A percentile compares a stretch with the other conserved stretches of the same genome.
phyloP scores from a whole-genome alignment of 148 eudicot species.

The Mesembryanthemum crystallinum region DNA sequence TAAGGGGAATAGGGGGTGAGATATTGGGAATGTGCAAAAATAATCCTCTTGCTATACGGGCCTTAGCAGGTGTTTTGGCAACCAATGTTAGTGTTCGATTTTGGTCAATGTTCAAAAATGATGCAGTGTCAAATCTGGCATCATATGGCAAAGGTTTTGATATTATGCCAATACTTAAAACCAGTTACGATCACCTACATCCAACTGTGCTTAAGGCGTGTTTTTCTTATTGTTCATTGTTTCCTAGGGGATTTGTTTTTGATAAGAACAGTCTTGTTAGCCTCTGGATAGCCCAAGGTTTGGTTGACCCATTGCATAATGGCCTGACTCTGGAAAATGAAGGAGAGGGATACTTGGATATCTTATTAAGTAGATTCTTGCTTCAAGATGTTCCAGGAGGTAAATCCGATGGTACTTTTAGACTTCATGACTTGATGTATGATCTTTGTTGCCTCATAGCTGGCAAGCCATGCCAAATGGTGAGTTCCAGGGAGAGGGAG shows the following conservation, averaged over 20 bases:
- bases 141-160: neutral
- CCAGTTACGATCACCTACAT: neutral
- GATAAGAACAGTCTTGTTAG: neutral
- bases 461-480: neutral
- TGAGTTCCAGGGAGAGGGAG: neutral
- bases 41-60: neutral
- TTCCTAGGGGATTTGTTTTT: neutral
- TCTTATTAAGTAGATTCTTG: neutral
- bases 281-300: slow-evolving; percentile 1
- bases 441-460: neutral
- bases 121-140: neutral
- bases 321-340: neutral
- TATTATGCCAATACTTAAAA: neutral
- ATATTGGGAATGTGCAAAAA: neutral
- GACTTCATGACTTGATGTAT: slow-evolving; percentile 4
- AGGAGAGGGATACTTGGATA: neutral
- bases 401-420: neutral
- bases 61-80: neutral
- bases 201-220: neutral
- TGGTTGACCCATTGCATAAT: neutral
- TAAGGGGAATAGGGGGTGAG: neutral
- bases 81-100: neutral
- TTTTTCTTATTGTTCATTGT: slow-evolving; percentile 12
- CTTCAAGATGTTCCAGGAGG: neutral
- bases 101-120: neutral